Evolutionary conservation across 2,329 filamentous ascomycete species (phyloP), one percentile per base, ranked within the genome.

Genomic region (Curvularia verruculosa): DNA sequence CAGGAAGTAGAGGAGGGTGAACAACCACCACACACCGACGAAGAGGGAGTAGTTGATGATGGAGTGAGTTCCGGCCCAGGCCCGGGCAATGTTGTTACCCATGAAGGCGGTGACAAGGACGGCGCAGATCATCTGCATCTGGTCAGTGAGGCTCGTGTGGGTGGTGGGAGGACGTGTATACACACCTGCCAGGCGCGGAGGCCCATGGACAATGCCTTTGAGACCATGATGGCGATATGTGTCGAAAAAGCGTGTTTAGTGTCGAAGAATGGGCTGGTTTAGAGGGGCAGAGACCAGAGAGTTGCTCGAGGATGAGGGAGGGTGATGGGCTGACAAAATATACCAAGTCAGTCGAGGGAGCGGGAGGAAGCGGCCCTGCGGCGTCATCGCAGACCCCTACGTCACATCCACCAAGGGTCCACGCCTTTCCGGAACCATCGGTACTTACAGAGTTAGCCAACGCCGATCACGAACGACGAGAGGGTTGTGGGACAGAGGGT

Each of bases 41-140:
- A 92, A 93, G 80, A 93, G 88, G 75, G 85, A 81, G 79, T 83
- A 80, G 80, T 81, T 76, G 77, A 89, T 78, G 49, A 85, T 80
- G 21, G 82, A 78, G 2, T 85, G 82, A 66, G 85, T 84, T 70
- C 85, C 83, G 50, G 77, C 67, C 56, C 76, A 77, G 4, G 81
- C 75, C 37, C 81, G 77, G 49, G 80, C 78, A 70, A 88, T 85
- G 79, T 87, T 86, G 79, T 87, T 86, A 64, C 85, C 86, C 64
- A 86, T 72, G 44, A 89, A 79, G 12, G 84, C 80, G 78, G 87
- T 84, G 69, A 87, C 75, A 67, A 89, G 80, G 54, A 87, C 71
- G 31, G 84, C 79, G 77, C 82, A 87, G 68, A 87, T 48, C 74
- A 87, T 84, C 85, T 88, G 61, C 15, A 23, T 18, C 24, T 15